phyloP scores from a whole-genome alignment of 441 rosid genomes.

The Sinapis alba region DNA sequence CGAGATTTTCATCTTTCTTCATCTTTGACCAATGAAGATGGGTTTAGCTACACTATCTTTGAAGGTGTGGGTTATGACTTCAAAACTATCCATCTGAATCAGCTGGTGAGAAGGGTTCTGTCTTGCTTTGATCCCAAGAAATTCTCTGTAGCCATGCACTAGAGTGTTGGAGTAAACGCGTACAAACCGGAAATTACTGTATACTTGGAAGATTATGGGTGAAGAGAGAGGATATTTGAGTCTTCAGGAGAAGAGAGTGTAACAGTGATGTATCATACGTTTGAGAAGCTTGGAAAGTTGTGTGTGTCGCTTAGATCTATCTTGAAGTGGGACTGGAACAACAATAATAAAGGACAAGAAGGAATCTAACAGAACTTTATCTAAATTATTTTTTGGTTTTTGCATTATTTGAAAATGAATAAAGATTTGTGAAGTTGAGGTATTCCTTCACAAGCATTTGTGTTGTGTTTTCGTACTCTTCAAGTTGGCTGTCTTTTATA shows the following conservation, averaged over 20 bases:
- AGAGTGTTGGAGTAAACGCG: constrained; percentile 15
- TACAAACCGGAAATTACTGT: constrained; percentile 27
- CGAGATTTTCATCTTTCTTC: constrained; percentile 58
- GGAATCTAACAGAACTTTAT: constrained; percentile 30
- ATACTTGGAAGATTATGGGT: constrained; percentile 34
- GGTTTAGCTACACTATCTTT: constrained; percentile 43
- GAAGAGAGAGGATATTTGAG: constrained; percentile 33
- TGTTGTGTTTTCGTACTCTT: neutral
- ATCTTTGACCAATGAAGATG: constrained; percentile 40
- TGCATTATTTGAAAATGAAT: constrained; percentile 7
- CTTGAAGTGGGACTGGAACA: constrained; percentile 43
- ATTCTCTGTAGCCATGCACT: constrained; percentile 43
- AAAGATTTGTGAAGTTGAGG: constrained; percentile 11
- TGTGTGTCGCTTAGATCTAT: constrained; percentile 39
- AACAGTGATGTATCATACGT: constrained; percentile 38
- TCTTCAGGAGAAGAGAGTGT: constrained; percentile 40
- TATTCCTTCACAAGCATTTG: neutral
- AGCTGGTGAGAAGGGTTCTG: constrained; percentile 34
- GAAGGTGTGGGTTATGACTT: constrained; percentile 44
- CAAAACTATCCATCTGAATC: constrained; percentile 18
- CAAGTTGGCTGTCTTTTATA: constrained; percentile 5
- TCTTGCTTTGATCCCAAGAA: constrained; percentile 38
- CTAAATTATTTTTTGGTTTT: constrained; percentile 14
- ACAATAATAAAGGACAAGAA: constrained; percentile 36
- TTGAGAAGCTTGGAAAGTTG: constrained; percentile 27